Evolutionary conservation across 2,329 filamentous ascomycete genomes (phyloP).

Genomic region (Fusarium lyarnte): DNA sequence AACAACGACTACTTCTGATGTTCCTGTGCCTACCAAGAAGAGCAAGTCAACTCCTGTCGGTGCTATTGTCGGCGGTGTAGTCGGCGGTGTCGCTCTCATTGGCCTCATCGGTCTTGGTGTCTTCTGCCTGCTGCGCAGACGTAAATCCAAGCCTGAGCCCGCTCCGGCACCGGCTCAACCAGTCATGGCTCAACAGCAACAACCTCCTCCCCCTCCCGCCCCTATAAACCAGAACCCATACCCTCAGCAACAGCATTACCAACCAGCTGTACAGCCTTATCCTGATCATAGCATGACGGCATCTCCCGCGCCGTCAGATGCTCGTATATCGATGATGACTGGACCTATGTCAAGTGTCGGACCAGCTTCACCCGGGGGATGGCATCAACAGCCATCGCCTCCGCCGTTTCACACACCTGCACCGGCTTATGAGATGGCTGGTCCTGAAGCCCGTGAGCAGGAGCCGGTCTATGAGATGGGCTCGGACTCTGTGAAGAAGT

Average conservation of each 20-base stretch:
- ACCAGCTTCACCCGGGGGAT: background rate
- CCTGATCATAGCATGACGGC: background rate
- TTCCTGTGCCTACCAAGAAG: background rate
- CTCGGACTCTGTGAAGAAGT: background rate
- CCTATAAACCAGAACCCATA: background rate
- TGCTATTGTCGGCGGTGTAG: background rate
- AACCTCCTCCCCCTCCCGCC: background rate
- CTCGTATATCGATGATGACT: background rate
- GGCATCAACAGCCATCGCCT: background rate
- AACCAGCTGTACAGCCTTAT: background rate
- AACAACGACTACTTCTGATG: background rate
- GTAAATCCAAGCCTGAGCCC: background rate
- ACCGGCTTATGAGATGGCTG: background rate
- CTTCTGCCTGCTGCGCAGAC: background rate
- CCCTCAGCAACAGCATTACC: background rate
- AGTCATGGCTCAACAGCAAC: background rate
- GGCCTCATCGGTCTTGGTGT: background rate
- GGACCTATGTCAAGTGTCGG: background rate
- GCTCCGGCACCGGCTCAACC: background rate
- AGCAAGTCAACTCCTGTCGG: background rate
- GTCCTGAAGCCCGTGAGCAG: background rate
- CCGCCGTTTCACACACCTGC: background rate
- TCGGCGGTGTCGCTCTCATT: background rate
- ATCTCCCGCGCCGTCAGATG: background rate
- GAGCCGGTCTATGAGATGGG: background rate